A percentile compares a stretch with the other conserved stretches of the same genome.
Conservation (phyloP, 768 basidiomycete species). For the Hypsizygus marmoreus region DNA sequence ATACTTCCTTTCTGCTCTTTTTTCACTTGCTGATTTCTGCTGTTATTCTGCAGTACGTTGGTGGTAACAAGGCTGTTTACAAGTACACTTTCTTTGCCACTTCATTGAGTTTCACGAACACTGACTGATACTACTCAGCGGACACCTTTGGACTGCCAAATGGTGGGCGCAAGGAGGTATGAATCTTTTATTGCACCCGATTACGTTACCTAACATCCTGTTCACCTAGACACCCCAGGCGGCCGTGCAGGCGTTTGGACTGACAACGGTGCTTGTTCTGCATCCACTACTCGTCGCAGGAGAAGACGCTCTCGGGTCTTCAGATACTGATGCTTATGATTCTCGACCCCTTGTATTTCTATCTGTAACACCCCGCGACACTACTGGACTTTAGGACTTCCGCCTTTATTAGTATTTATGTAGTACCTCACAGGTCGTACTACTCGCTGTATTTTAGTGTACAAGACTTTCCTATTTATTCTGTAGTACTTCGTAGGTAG, state of each 20-base stretch:
- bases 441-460: background rate
- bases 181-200: background rate
- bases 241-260: constrained; percentile 11
- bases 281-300: background rate
- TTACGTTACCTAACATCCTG: background rate
- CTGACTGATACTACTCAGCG: background rate
- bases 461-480: background rate
- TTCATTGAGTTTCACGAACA: background rate
- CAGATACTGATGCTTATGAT: constrained; percentile 3
- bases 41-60: constrained; percentile 2
- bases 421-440: background rate
- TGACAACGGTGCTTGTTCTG: constrained; percentile 8
- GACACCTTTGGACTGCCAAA: constrained; percentile 9
- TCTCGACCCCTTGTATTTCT: background rate
- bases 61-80: background rate
- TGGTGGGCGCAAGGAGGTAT: constrained; percentile 14
- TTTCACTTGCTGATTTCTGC: background rate
- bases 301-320: constrained; percentile 7
- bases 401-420: no score
- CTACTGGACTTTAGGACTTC: background rate
- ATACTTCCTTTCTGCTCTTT: background rate
- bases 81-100: background rate
- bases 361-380: background rate
- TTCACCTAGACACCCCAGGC: constrained; percentile 7
- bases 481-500: constrained; percentile 5